Conservation (phyloP, 2,329 filamentous ascomycete genomes). For the Aurifilum marmelostoma region DNA sequence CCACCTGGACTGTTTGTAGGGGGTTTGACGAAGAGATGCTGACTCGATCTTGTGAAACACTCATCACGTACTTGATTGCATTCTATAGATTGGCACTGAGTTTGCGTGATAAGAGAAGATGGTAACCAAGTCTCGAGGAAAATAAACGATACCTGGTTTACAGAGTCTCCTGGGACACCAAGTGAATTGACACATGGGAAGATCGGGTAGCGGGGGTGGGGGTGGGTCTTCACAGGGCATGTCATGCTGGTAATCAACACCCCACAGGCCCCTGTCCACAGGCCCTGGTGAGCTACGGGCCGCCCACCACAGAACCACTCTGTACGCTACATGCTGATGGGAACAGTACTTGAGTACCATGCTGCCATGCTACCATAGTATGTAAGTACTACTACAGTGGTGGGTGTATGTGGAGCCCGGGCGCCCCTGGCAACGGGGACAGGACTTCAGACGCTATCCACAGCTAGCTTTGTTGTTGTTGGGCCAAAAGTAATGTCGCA, state of each 20-base stretch:
- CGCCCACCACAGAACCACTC: neutral
- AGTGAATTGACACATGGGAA: neutral
- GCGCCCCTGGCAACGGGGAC: slow-evolving; percentile 23
- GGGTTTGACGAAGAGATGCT: neutral
- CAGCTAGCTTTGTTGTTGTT: slow-evolving; percentile 18
- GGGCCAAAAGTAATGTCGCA: slow-evolving; percentile 4
- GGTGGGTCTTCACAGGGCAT: neutral
- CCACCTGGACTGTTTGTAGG: neutral
- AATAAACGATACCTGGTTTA: neutral
- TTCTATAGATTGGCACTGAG: neutral
- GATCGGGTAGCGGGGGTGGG: slow-evolving; percentile 1
- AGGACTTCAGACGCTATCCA: slow-evolving; percentile 3
- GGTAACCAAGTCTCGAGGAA: neutral
- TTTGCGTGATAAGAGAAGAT: neutral
- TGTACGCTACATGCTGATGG: neutral
- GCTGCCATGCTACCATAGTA: no score
- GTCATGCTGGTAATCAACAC: neutral
- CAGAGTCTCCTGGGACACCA: neutral
- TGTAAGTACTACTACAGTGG: neutral
- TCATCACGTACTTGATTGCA: neutral
- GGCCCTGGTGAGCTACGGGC: neutral
- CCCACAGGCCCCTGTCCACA: neutral
- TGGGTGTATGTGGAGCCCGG: slow-evolving; percentile 2
- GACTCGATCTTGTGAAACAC: neutral
- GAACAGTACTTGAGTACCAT: no score